These are phyloP conservation scores for Aspergillus amoenus DNA, from an alignment of 2,329 filamentous ascomycete genomes.

Conservation along the genomic window DNA sequence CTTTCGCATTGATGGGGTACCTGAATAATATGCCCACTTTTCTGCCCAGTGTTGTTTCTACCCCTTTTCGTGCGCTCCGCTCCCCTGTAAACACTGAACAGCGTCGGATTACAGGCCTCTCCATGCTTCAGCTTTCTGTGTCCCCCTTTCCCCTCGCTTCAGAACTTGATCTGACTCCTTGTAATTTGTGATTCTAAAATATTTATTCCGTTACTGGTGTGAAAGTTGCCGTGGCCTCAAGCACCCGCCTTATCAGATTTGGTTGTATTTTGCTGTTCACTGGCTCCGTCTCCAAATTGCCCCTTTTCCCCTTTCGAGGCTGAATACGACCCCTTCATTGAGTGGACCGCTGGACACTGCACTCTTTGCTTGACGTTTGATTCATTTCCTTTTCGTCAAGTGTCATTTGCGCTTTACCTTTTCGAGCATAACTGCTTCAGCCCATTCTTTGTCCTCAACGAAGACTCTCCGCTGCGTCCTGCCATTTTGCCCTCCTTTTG, in stretches of 20 bases:
- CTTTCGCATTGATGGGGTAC: neutral
- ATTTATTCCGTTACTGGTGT: neutral
- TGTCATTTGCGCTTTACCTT: constrained; percentile 17
- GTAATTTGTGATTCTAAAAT: neutral
- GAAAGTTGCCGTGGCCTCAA: neutral
- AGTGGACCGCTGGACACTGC: constrained; percentile 41
- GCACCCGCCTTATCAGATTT: constrained; percentile 1
- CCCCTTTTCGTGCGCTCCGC: neutral
- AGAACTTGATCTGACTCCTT: neutral
- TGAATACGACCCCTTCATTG: constrained; percentile 38
- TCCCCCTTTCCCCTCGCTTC: neutral
- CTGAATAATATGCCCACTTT: neutral
- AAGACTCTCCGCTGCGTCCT: constrained; percentile 12
- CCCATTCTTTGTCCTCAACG: constrained; percentile 16
- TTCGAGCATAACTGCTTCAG: constrained; percentile 16
- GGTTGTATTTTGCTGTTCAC: constrained; percentile 1
- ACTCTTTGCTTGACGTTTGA: constrained; percentile 22
- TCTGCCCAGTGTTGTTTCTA: neutral
- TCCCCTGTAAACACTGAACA: neutral
- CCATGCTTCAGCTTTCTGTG: neutral
- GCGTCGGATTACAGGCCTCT: neutral
- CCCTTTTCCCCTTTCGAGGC: constrained; percentile 26
- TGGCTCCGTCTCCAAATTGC: constrained; percentile 3
- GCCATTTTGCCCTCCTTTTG: constrained; percentile 6
- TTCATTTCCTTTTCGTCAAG: constrained; percentile 17